These are phyloP conservation scores for Aspergillus cavernicola DNA, from an alignment of 495 filamentous ascomycete genomes.

Conservation along the genomic window DNA sequence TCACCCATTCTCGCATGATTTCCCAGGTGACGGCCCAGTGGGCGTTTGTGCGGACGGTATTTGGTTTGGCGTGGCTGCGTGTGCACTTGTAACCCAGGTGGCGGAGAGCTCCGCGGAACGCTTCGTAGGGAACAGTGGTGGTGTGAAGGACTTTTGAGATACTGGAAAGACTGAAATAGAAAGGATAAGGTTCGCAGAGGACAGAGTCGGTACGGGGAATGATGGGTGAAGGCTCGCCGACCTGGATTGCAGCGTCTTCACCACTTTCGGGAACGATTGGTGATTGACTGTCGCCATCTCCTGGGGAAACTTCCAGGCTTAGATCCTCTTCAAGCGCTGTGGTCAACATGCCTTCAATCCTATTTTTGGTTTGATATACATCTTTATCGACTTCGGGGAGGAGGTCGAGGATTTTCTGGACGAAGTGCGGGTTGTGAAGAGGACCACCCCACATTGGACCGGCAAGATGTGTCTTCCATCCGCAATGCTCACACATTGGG, in stretches of 20 bases:
- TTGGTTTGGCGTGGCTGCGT: constrained; percentile 80
- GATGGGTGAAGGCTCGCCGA: constrained; percentile 26
- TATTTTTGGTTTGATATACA: constrained; percentile 70
- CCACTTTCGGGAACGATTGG: background rate
- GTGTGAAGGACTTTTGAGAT: constrained; percentile 74
- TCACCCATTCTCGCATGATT: constrained; percentile 86
- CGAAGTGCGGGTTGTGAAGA: constrained; percentile 77
- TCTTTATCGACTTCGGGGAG: constrained; percentile 57
- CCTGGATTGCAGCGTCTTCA: constrained; percentile 14
- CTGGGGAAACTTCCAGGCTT: constrained; percentile 20
- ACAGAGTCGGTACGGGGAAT: constrained; percentile 49
- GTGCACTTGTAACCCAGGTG: constrained; percentile 76
- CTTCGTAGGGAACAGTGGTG: constrained; percentile 64
- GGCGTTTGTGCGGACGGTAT: constrained; percentile 87
- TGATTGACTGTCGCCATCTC: constrained; percentile 3
- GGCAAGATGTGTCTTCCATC: constrained; percentile 75
- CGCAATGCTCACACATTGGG: constrained; percentile 74
- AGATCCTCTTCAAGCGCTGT: constrained; percentile 76
- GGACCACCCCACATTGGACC: constrained; percentile 95
- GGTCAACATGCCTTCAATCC: constrained; percentile 88
- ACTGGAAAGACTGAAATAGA: constrained; percentile 74
- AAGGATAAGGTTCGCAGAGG: constrained; percentile 65
- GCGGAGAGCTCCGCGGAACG: constrained; percentile 73
- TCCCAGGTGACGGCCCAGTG: constrained; percentile 89
- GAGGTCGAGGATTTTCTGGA: constrained; percentile 67